Conservation (phyloP, 257 asterid species). For the Solanum medicagineum region DNA sequence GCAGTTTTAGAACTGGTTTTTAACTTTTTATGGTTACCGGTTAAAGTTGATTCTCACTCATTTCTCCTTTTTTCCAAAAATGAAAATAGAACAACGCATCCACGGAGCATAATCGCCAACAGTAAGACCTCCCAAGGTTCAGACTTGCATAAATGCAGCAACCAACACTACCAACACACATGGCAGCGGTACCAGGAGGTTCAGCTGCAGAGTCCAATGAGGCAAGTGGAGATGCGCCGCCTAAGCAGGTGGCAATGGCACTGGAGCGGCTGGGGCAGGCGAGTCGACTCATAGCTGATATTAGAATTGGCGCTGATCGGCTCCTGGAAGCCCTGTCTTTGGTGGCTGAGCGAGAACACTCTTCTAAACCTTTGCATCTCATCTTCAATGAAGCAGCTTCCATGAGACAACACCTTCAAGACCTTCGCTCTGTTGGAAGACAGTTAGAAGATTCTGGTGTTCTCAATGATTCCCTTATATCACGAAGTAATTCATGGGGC, state of each 20-base stretch:
- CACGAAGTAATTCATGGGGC: slow-evolving; percentile 96
- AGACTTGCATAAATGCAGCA: slow-evolving; percentile 26
- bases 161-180: slow-evolving; percentile 22
- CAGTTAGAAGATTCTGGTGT: slow-evolving; percentile 95
- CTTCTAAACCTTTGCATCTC: slow-evolving; percentile 53
- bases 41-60: neutral
- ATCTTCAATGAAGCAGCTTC: slow-evolving; percentile 57
- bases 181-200: slow-evolving; percentile 9
- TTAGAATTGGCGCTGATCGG: slow-evolving; percentile 87
- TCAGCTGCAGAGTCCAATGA: neutral
- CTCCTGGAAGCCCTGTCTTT: slow-evolving; percentile 65
- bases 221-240: slow-evolving; percentile 60
- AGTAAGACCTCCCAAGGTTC: neutral
- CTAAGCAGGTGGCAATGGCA: slow-evolving; percentile 94
- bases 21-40: neutral
- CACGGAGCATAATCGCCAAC: neutral
- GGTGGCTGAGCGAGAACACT: slow-evolving; percentile 55
- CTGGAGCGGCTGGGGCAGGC: slow-evolving; percentile 84
- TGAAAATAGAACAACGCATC: neutral
- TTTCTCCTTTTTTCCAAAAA: neutral
- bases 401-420: slow-evolving; percentile 67
- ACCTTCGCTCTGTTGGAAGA: slow-evolving; percentile 70
- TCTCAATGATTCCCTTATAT: slow-evolving; percentile 73
- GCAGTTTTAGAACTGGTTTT: neutral
- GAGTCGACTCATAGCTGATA: slow-evolving; percentile 84